Percentiles rank a stretch among this genome's conserved stretches.
Conservation (phyloP, 768 basidiomycete species). For the Cyathus striatus region DNA sequence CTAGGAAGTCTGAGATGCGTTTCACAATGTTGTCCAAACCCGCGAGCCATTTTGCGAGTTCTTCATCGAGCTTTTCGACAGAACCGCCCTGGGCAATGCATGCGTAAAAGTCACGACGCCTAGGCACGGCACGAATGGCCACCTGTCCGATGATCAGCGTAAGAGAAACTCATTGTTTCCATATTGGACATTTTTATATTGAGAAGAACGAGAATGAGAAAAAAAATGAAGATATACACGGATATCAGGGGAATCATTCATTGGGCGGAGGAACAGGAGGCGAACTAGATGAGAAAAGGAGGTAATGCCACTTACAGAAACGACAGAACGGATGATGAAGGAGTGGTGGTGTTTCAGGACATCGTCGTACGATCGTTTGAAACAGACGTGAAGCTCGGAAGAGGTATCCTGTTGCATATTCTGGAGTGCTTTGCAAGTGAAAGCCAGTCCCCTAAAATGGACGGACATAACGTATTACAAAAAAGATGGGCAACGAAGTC, state of each 20-base stretch:
- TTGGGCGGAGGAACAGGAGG: constrained; percentile 3
- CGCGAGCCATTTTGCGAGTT: constrained; percentile 54
- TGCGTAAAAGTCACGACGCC: constrained; percentile 56
- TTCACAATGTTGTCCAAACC: constrained; percentile 50
- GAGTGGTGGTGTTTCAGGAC: constrained; percentile 64
- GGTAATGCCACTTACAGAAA: constrained; percentile 38
- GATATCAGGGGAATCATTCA: not conserved
- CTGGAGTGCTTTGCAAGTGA: constrained; percentile 64
- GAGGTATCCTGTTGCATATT: constrained; percentile 52
- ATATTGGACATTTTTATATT: too few species aligned
- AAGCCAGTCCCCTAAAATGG: constrained; percentile 52
- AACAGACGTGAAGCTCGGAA: constrained; percentile 60
- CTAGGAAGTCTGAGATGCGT: constrained; percentile 48
- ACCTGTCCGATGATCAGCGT: constrained; percentile 26
- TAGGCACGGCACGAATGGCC: constrained; percentile 56
- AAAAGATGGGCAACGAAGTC: not conserved
- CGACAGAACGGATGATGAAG: constrained; percentile 61
- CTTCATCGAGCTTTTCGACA: constrained; percentile 45
- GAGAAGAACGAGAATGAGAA: too few species aligned
- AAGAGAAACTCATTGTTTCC: not conserved
- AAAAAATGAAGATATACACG: constrained; percentile 2
- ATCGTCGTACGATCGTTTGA: constrained; percentile 65
- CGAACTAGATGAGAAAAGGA: constrained; percentile 10
- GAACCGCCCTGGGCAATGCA: constrained; percentile 58
- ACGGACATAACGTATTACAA: constrained; percentile 1